Evolutionary conservation across 768 basidiomycete genomes (phyloP).

Genomic region (Amanita rimosa): DNA sequence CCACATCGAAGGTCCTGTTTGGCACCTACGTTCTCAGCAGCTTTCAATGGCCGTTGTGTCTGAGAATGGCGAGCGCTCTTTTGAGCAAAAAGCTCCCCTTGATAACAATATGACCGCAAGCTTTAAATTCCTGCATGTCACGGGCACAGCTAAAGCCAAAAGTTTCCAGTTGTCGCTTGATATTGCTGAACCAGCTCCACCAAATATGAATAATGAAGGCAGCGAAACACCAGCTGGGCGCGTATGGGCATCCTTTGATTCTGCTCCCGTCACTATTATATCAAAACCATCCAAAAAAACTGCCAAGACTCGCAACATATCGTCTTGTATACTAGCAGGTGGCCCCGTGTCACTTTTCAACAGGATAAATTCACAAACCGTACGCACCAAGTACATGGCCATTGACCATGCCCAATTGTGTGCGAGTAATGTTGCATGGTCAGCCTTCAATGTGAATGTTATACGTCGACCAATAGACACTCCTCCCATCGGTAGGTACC

Average conservation of each 20-base stretch:
- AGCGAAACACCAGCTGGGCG: conserved; percentile 44
- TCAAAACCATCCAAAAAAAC: conserved; percentile 98
- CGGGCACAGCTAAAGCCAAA: conserved; percentile 81
- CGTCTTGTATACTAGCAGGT: conserved; percentile 81
- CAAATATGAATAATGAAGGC: conserved; percentile 33
- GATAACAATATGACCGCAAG: conserved; percentile 80
- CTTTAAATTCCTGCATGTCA: conserved; percentile 89
- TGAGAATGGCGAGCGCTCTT: conserved; percentile 72
- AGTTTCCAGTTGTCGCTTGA: conserved; percentile 81
- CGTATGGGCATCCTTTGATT: conserved; percentile 87
- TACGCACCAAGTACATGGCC: conserved; percentile 96
- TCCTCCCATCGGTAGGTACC: conserved; percentile 53
- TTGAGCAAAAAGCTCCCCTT: conserved; percentile 74
- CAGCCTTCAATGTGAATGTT: conserved; percentile 89
- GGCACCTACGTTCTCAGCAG: conserved; percentile 73
- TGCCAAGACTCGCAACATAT: conserved; percentile 87
- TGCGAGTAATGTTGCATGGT: conserved; percentile 89
- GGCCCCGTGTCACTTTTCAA: conserved; percentile 91
- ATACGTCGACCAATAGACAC: conserved; percentile 62
- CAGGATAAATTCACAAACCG: conserved; percentile 93
- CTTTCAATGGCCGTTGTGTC: conserved; percentile 81
- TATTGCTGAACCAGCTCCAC: conserved; percentile 64
- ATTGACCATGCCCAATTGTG: conserved; percentile 75
- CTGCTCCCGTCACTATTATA: conserved; percentile 87
- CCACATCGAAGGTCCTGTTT: conserved; percentile 81